Evolutionary conservation across 768 basidiomycete species (phyloP), one percentile per base, ranked within the genome.

Genomic region (Mycena maculata): DNA sequence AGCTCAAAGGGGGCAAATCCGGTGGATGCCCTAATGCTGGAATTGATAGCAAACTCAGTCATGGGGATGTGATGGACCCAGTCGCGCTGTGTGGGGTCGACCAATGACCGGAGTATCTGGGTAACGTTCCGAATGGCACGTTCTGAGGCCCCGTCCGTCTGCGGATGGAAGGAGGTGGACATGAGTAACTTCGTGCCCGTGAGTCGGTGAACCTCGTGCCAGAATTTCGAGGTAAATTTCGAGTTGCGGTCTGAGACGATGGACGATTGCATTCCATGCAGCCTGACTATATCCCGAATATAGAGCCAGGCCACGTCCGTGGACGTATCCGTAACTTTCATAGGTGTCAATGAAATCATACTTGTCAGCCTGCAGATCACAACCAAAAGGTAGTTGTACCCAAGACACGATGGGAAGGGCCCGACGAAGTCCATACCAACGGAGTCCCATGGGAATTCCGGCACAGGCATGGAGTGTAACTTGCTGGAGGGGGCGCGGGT

Each of bases 41-140:
- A 73, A 61, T 79, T 85, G n/a, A 83, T 76, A 0, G 82, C 82
- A 67, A 84, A 84, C 60, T 84, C 80, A 0, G 75, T 72, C 53
- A 79, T 54, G 3, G 78, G 78, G 0, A 81, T 11, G 10, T 72
- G 70, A 0, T 74, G 61, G 0, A 76, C 69, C 79, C 80, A 82
- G 42, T 83, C 74, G 0, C 68, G 71, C 42, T 82, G 80, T 25
- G 80, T 69, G 1, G 74, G 71, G 0, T 53, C 15, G 0, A 81
- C 67, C 0, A 69, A 16, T 0, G 74, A 42, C 0, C 71, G 50
- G 36, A 83, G 72, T 7, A 81, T 80, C 59, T 82, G 78, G 1
- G 67, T 71, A 1, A 83, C 63, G 20, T 53, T 71, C 0, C 73
- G 44, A 41, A 78, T 82, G 0, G 71, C 74, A 11, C 74, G 60